Percentiles rank a stretch among this genome's conserved stretches.
Conservation (phyloP, 2,329 filamentous ascomycete genomes). For the Reticulascus tulasneorum region DNA sequence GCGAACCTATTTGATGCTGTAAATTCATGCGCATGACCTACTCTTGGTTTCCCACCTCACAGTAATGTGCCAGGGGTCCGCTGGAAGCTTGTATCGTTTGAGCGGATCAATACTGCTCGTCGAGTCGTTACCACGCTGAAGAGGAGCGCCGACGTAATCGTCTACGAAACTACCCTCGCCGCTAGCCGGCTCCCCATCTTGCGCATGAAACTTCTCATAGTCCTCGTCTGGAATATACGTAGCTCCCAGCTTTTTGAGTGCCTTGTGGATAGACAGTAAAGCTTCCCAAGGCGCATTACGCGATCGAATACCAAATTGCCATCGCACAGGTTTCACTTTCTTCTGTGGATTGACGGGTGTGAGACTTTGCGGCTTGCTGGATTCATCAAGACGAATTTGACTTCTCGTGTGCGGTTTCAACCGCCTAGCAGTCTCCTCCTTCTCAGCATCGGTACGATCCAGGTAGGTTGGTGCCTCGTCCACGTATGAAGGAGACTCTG, state of each 20-base stretch:
- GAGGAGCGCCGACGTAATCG: constrained; percentile 30
- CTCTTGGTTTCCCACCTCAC: constrained; percentile 84
- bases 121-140: constrained; percentile 30
- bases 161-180: constrained; percentile 38
- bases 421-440: constrained; percentile 74
- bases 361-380: constrained; percentile 55
- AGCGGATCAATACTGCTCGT: constrained; percentile 45
- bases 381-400: constrained; percentile 64
- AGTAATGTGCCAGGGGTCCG: constrained; percentile 91
- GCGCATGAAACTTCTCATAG: constrained; percentile 43
- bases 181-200: constrained; percentile 35
- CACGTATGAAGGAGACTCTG: constrained; percentile 37
- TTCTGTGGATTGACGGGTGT: constrained; percentile 57
- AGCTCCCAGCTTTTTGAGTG: constrained; percentile 80
- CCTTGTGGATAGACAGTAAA: constrained; percentile 91
- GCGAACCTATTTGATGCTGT: constrained; percentile 32
- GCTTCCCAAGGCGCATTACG: constrained; percentile 93
- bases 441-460: constrained; percentile 64
- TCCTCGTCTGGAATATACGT: constrained; percentile 74
- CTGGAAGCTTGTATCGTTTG: constrained; percentile 76
- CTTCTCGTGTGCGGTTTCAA: constrained; percentile 81
- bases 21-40: constrained; percentile 45
- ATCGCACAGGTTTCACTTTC: constrained; percentile 78
- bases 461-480: constrained; percentile 42
- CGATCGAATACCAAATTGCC: constrained; percentile 97